Conservation (phyloP, 1,139 yeast species). For the Diutina pseudorugosa region DNA sequence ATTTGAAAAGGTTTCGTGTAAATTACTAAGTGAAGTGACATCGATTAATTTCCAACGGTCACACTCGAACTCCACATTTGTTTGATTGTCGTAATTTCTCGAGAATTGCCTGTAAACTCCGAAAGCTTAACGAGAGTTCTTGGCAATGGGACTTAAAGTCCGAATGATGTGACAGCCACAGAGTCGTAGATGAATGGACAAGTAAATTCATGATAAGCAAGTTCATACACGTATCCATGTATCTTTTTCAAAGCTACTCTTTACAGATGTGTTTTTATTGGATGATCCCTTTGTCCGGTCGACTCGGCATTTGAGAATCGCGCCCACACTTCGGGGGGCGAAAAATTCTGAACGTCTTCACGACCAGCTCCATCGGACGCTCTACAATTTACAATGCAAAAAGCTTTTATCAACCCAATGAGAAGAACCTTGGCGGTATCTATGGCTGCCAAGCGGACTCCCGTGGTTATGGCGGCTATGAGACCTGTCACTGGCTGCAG, state of each 20-base stretch:
- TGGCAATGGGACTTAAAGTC: background rate
- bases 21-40: too few species aligned
- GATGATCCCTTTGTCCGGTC: background rate
- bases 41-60: background rate
- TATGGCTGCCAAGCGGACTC: background rate
- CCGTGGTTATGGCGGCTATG: background rate
- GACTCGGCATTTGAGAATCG: background rate
- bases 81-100: too few species aligned
- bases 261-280: too few species aligned
- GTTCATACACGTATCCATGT: too few species aligned
- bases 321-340: background rate
- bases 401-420: constrained; percentile 1
- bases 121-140: background rate
- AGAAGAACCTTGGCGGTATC: background rate
- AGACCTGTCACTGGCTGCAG: constrained; percentile 7
- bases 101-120: background rate
- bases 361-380: background rate
- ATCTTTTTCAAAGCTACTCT: too few species aligned
- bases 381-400: background rate
- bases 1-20: too few species aligned
- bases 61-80: background rate
- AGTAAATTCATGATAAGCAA: too few species aligned
- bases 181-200: too few species aligned
- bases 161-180: background rate
- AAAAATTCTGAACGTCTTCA: background rate